These are phyloP conservation scores for Diospyros lotus DNA, from an alignment of 148 eudicot genomes.

Conservation along the genomic window DNA sequence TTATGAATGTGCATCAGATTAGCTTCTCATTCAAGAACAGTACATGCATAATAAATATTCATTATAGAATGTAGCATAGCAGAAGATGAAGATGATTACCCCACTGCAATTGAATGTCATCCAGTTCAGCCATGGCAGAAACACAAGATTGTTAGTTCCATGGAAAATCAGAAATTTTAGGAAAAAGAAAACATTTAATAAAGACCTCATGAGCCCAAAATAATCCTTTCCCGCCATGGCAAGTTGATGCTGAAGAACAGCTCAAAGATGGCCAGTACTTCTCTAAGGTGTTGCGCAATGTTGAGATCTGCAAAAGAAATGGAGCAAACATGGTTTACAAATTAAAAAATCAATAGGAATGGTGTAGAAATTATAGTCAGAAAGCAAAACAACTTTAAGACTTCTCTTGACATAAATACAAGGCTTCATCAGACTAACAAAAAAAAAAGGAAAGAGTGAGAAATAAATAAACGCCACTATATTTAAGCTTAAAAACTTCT, in stretches of 20 bases:
- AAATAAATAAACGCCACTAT: neutral
- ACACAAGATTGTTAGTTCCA: constrained; percentile 42
- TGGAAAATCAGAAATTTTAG: constrained; percentile 7
- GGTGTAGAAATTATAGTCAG: too few relatives aligned
- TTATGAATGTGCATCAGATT: too few relatives aligned
- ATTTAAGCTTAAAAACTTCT: too few relatives aligned
- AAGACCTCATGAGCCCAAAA: constrained; percentile 97
- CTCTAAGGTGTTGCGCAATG: constrained; percentile 46
- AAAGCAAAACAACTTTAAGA: too few relatives aligned
- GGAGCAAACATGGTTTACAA: constrained; percentile 2
- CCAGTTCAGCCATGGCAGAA: constrained; percentile 37
- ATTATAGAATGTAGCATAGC: neutral
- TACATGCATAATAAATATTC: too few relatives aligned
- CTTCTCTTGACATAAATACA: too few relatives aligned
- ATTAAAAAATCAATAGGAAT: neutral
- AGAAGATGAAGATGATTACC: constrained; percentile 57
- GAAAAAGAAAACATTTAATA: constrained; percentile 12
- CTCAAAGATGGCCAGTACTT: constrained; percentile 91
- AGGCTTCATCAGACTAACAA: neutral
- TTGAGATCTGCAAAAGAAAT: constrained; percentile 49
- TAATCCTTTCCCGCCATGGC: constrained; percentile 68
- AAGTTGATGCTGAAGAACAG: constrained; percentile 64
- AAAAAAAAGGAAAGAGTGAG: neutral
- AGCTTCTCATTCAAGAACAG: neutral
- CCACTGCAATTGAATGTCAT: constrained; percentile 54